Base-by-base conservation (phyloP, 495 filamentous ascomycete species). In the Penicillium subrubescens region DNA sequence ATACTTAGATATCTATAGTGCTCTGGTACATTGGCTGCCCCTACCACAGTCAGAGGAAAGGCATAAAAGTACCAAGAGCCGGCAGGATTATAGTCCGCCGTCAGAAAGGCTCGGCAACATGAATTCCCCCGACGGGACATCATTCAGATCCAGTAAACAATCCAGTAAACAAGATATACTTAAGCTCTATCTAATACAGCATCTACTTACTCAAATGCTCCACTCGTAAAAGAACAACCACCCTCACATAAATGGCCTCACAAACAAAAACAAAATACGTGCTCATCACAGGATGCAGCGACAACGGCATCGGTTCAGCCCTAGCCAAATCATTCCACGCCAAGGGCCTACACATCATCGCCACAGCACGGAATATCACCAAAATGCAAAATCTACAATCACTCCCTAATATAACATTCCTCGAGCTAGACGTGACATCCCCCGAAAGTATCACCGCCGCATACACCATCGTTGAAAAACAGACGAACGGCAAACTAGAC, bases 281-380 rank as follows among this genome's bases (percentile, higher is more conserved):
- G 27, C 74, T 83, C 10, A 81, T 84, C 61, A 84, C 80, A 0
- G 79, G 81, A 53, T 83, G 81, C 60, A 80, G 77, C 61, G 71
- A 75, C 37, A 83, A 82, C 17, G 82, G 86, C 51, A 83, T 87
- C 56, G 86, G 85, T 19, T 73, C 75, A 31, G 82, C 80, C 29
- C 74, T 89, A 3, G 87, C 86, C 5, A 69, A 71, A 1, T 75
- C 76, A 35, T 87, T 87, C 69, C 77, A 80, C 33, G 59, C 64
- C 8, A 72, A 69, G 33, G 85, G 84, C 8, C 78, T 77, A 59
- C 80, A 78, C 14, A 85, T 89, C 48, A 86, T 86, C 62, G 86
- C 86, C 21, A 86, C 84, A 43, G 77, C 81, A 6, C 84, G 86
- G 53, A 67, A 80, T 59, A 55, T 68, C 8, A 58, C 69, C 15